Percentiles rank a stretch among this genome's conserved stretches.
Conservation (phyloP, 192 early-diverging fungal genomes). For the Linnemannia hyalina region DNA sequence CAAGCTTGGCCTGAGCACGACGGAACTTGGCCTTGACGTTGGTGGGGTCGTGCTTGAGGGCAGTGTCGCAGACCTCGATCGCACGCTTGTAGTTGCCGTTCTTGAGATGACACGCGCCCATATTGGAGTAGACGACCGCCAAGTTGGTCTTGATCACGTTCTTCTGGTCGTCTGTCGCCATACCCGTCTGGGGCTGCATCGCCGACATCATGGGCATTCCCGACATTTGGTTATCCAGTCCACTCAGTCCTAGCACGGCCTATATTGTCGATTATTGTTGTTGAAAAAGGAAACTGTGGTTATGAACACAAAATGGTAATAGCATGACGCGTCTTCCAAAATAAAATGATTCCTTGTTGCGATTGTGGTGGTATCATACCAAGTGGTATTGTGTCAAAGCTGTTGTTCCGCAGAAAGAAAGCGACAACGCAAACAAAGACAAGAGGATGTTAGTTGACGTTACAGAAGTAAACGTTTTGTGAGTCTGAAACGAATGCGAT, state of each 20-base stretch:
- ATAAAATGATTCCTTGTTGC: background rate
- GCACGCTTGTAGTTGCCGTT: constrained; percentile 46
- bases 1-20: constrained; percentile 59
- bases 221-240: constrained; percentile 57
- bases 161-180: constrained; percentile 30
- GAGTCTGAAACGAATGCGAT: too few relatives aligned
- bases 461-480: background rate
- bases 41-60: constrained; percentile 54
- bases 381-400: constrained; percentile 56
- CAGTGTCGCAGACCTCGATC: constrained; percentile 52
- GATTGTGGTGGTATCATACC: constrained; percentile 16
- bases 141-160: constrained; percentile 46
- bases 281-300: background rate
- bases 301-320: background rate
- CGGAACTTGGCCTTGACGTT: constrained; percentile 60
- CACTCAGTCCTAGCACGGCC: constrained; percentile 55
- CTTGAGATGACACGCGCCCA: constrained; percentile 58
- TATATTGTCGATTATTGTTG: constrained; percentile 5
- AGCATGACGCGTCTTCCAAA: background rate
- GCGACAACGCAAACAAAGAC: background rate
- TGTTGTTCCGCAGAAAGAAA: background rate
- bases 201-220: constrained; percentile 47
- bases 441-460: background rate
- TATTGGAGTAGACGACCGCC: constrained; percentile 48
- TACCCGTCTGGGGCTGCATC: constrained; percentile 12